Base-by-base conservation (phyloP, 2,329 filamentous ascomycete species). In the Cordyceps militaris region DNA sequence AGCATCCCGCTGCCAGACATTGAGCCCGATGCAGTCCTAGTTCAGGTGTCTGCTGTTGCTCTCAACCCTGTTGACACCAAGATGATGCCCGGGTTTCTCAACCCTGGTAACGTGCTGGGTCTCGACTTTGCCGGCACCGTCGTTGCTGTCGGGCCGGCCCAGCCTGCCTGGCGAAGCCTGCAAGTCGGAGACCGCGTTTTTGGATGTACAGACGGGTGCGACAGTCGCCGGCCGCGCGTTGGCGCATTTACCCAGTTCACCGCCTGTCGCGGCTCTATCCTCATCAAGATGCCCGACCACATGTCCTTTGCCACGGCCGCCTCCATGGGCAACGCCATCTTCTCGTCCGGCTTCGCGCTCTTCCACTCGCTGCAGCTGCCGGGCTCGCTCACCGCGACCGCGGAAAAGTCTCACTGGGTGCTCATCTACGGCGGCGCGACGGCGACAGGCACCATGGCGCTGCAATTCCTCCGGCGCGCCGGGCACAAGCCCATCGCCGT, bases 391-490 rank as follows among this genome's bases (percentile, higher is more conserved):
- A 61, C 63, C 3, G 59, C 61, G 42, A 49, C 58, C 1, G 49
- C 64, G 1, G 34, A 60, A 0, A 46, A 61, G 36, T n/a, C 58
- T 10, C 47, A 57, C 8, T 57, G 60, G 43, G 67, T 81, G 0
- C 63, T 81, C 1, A 71, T 81, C 1, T 72, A 71, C 44, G 78
- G 77, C 1, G 79, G 76, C 1, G 68, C 66, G 34, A 76, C 75
- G 1, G 66, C 74, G 0, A 72, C 68, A 0, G 78, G 77, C 0
- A 74, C 72, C 0, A 63, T 71, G 52, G 76, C 74, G 0, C 70
- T 77, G 3, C 77, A 81, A 61, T 55, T 55, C 21, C 42, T 55
- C 5, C 52, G 42, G 3, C 40, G 59, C 8, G 38, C 56, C 1
- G 60, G 60, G 3, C 49, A 54, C 34, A 43, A 53, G 1, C 61